Percentiles rank a stretch among this genome's conserved stretches.
Conservation (phyloP, 495 filamentous ascomycete species). For the Bacidia rubella region DNA sequence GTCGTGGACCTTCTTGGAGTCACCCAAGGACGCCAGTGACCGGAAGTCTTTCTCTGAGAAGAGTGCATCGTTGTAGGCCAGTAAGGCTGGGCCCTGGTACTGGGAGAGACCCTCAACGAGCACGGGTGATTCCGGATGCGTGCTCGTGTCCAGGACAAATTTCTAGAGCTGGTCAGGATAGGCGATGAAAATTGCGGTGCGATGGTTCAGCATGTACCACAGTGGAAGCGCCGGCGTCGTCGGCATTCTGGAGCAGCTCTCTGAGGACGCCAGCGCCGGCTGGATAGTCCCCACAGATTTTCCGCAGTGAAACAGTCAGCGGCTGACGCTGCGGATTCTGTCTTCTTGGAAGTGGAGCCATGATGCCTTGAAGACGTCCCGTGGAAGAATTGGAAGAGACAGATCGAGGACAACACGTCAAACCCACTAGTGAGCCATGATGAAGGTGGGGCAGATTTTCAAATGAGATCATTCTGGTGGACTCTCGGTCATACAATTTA, state of each 20-base stretch:
- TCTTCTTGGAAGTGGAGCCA: constrained; percentile 6
- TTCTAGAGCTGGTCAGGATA: constrained; percentile 7
- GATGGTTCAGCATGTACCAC: background rate
- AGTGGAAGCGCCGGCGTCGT: constrained; percentile 12
- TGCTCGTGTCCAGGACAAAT: constrained; percentile 12
- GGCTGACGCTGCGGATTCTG: constrained; percentile 5
- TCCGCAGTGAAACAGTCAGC: constrained; percentile 9
- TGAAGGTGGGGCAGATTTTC: background rate
- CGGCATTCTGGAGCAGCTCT: constrained; percentile 16
- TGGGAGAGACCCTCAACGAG: constrained; percentile 21
- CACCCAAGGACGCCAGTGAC: constrained; percentile 25
- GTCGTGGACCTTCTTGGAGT: constrained; percentile 25
- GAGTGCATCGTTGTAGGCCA: constrained; percentile 29
- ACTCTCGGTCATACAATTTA: background rate
- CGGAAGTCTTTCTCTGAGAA: constrained; percentile 26
- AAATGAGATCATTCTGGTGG: background rate
- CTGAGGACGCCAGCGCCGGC: constrained; percentile 9
- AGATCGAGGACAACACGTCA: background rate
- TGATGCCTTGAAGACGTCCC: background rate
- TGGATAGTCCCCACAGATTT: constrained; percentile 14
- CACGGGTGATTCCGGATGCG: constrained; percentile 15
- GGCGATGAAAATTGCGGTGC: background rate
- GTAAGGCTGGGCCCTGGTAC: constrained; percentile 29
- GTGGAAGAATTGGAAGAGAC: background rate
- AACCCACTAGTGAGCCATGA: background rate